These are phyloP conservation scores for Boletus sensibilis DNA, from an alignment of 768 basidiomycete species.

Conservation along the genomic window DNA sequence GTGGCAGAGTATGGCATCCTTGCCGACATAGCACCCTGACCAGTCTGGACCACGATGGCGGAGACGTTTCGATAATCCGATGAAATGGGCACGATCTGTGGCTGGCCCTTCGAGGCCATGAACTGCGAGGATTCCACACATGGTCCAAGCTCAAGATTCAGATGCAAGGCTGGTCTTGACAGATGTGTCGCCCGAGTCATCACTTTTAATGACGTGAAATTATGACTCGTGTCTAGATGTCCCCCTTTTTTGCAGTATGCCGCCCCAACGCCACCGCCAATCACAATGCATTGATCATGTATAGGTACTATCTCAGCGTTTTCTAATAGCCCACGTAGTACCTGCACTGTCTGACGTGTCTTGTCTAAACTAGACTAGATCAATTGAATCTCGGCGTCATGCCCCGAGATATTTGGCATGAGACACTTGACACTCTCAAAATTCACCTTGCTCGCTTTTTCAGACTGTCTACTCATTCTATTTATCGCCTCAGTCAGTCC, in stretches of 20 bases:
- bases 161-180: background rate
- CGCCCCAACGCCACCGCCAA: too few relatives aligned
- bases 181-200: background rate
- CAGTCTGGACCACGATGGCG: constrained; percentile 97
- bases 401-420: too few relatives aligned
- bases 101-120: constrained; percentile 76
- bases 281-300: too few relatives aligned
- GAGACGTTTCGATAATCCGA: constrained; percentile 85
- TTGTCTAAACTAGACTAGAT: too few relatives aligned
- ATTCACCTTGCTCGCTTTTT: background rate
- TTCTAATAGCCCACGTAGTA: too few relatives aligned
- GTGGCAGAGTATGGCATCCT: constrained; percentile 81
- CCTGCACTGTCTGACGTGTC: too few relatives aligned
- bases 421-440: too few relatives aligned
- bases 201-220: background rate
- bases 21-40: constrained; percentile 92
- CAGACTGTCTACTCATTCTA: background rate
- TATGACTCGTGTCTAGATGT: background rate
- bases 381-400: too few relatives aligned
- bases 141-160: constrained; percentile 31
- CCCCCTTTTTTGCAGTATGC: too few relatives aligned
- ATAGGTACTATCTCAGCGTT: too few relatives aligned
- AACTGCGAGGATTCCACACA: constrained; percentile 92
- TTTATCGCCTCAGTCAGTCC: background rate
- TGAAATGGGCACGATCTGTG: constrained; percentile 65